Percentiles rank a stretch among this genome's conserved stretches.
phyloP scores from a whole-genome alignment of 495 filamentous ascomycete species.

The Tricharina praecox region DNA sequence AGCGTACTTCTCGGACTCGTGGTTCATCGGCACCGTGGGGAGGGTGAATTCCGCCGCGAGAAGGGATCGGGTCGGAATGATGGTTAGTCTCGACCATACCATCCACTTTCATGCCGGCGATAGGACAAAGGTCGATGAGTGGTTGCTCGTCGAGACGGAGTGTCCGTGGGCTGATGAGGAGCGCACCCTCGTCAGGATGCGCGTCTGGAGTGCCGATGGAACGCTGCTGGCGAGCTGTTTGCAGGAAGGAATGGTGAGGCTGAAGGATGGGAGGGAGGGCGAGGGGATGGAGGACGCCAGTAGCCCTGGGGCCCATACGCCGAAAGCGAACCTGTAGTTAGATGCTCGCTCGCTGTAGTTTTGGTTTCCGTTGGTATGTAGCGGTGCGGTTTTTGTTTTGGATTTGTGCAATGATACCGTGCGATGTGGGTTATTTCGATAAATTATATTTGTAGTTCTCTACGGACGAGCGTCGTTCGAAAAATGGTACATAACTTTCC shows the following conservation, averaged over 20 bases:
- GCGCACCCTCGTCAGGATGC: slow-evolving; percentile 68
- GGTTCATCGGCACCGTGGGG: slow-evolving; percentile 77
- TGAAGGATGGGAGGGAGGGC: slow-evolving; percentile 31
- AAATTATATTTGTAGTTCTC: no score
- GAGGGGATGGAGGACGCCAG: background rate
- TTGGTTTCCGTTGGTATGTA: no score
- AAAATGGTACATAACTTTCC: no score
- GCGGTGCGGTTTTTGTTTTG: no score
- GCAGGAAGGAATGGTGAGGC: slow-evolving; percentile 50
- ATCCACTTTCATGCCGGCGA: slow-evolving; percentile 87
- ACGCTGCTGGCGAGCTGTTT: slow-evolving; percentile 68
- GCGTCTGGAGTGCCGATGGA: slow-evolving; percentile 72
- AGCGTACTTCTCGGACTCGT: slow-evolving; percentile 81
- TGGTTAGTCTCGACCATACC: slow-evolving; percentile 83
- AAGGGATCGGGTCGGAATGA: slow-evolving; percentile 61
- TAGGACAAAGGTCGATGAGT: slow-evolving; percentile 72
- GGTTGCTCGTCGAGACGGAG: slow-evolving; percentile 84
- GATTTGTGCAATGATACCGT: no score
- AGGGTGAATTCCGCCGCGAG: slow-evolving; percentile 28
- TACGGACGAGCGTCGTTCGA: no score
- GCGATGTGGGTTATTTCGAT: no score
- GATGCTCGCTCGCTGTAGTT: no score
- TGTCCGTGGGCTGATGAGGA: slow-evolving; percentile 90
- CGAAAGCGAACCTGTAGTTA: slow-evolving; percentile 4
- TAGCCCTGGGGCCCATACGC: background rate